Evolutionary conservation across 345 rosid species (phyloP), one percentile per base, ranked within the genome.

Genomic region (Toxicodendron radicans): DNA sequence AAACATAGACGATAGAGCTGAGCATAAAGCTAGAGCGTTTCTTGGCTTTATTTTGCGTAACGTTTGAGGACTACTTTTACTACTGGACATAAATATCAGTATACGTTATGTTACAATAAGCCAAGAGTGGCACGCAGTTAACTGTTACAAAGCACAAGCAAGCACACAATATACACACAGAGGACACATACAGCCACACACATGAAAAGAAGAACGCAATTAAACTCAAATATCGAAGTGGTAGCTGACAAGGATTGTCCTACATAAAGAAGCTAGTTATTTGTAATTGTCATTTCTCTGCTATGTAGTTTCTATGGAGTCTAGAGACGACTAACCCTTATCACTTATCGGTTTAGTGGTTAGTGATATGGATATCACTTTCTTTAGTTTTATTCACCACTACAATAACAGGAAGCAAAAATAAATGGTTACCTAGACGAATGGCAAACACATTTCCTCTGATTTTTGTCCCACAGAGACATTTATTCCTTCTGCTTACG

Each of bases 311-410:
- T 16, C 18, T 16, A 16, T 16, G 16, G 17, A 10, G 18, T 51
- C n/a, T 46, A 27, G 43, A 0, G 43, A 0, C 1, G 54, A 51
- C 54, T 51, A 51, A 13, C n/a, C n/a, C 43, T 5, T 7, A 38
- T 38, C 43, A 38, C 43, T 38, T 38, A 5, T 38, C 9, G 43
- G 13, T 13, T 11, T 56, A 65, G 78, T 74, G 78, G 35, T 46
- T 66, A n/a, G 4, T 74, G 77, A 74, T 71, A 74, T 27, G 77
- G 72, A 74, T 17, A 57, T 74, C 72, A 66, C 77, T 74, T 56
- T 1, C 59, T 53, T 54, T n/a, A 10, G 51, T 38, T 10, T 11
- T 21, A 11, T 6, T 18, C 18, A 27, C 58, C 54, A 27, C 12
- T 45, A 56, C 51, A 14, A 16, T 52, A 33, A 20, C 63, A 3